These are phyloP conservation scores for Pittosporum tobira DNA, from an alignment of 129 eudicot species.

Conservation along the genomic window DNA sequence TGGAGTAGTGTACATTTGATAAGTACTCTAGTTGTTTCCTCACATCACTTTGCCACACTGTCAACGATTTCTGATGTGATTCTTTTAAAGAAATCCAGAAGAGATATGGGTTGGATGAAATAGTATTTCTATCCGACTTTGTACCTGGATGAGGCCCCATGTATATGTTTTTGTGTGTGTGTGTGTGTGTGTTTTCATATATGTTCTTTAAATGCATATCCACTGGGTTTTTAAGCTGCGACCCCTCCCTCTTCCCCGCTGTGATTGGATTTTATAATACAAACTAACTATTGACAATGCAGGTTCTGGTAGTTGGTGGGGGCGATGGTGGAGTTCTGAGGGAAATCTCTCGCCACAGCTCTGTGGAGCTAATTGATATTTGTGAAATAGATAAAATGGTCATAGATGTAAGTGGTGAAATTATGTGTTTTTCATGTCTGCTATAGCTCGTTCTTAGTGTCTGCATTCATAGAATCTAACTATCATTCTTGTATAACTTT, in stretches of 20 bases:
- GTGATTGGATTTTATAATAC: neutral
- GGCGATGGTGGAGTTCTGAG: constrained; percentile 99
- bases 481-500: constrained; percentile 11
- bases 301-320: constrained; percentile 96
- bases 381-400: constrained; percentile 98
- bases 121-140: too few species aligned
- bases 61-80: too few species aligned
- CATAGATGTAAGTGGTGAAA: constrained; percentile 70
- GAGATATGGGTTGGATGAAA: neutral
- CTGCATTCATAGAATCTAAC: neutral
- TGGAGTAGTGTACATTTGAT: too few species aligned
- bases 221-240: too few species aligned
- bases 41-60: too few species aligned
- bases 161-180: neutral
- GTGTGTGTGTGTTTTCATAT: too few species aligned
- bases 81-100: neutral
- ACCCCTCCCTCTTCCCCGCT: neutral
- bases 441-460: neutral
- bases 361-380: constrained; percentile 77
- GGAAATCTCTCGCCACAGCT: constrained; percentile 82
- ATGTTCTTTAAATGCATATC: neutral
- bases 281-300: constrained; percentile 15
- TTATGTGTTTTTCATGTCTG: neutral
- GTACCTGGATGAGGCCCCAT: too few species aligned
- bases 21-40: too few species aligned